These are phyloP conservation scores for Spiraea crenata DNA, from an alignment of 331 rosid species.

Conservation along the genomic window DNA sequence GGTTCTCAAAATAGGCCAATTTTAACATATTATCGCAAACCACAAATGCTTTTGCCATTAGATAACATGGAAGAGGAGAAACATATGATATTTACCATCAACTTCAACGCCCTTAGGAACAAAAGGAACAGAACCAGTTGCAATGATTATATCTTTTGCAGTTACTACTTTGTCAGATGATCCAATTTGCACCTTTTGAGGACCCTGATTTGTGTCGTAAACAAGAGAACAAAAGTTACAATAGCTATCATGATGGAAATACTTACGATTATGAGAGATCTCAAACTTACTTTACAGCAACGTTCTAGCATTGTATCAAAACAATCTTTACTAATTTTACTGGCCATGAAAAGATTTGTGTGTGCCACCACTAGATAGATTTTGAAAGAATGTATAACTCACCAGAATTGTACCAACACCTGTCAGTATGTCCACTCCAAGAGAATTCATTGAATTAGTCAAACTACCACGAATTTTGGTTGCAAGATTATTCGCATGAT, in stretches of 20 bases:
- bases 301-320: background rate
- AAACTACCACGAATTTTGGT: slow-evolving; percentile 78
- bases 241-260: slow-evolving; percentile 7
- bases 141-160: slow-evolving; percentile 86
- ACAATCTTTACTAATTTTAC: slow-evolving; percentile 11
- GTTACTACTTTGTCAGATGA: slow-evolving; percentile 68
- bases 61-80: background rate
- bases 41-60: slow-evolving; percentile 5
- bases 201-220: slow-evolving; percentile 55
- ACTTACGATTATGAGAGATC: background rate
- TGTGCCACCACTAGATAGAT: background rate
- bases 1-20: background rate
- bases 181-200: slow-evolving; percentile 88
- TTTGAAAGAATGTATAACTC: slow-evolving; percentile 26
- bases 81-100: slow-evolving; percentile 55
- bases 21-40: background rate
- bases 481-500: slow-evolving; percentile 97
- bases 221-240: slow-evolving; percentile 20
- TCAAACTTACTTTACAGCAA: background rate
- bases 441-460: slow-evolving; percentile 86
- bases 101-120: slow-evolving; percentile 98
- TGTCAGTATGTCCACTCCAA: slow-evolving; percentile 91
- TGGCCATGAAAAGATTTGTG: slow-evolving; percentile 12
- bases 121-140: slow-evolving; percentile 96
- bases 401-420: slow-evolving; percentile 90